Evolutionary conservation across 768 basidiomycete genomes (phyloP).

Genomic region (Paxillus ammoniavirescens): DNA sequence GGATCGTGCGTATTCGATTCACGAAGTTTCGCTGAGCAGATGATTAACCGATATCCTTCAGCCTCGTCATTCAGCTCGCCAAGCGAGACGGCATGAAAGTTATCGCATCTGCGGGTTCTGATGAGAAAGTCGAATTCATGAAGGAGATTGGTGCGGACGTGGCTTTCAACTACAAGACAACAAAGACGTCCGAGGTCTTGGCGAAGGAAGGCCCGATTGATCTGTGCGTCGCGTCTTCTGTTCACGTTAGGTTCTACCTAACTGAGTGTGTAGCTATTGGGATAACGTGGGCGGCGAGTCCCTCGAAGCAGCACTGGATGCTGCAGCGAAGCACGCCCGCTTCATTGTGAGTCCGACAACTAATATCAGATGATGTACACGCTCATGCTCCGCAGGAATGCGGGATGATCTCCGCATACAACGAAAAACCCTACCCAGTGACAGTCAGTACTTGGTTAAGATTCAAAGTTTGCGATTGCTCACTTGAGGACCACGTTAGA

Average conservation of each 20-base stretch:
- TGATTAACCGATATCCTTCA: constrained; percentile 7
- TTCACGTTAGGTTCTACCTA: not conserved
- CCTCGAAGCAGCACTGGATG: constrained; percentile 53
- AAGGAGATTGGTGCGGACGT: constrained; percentile 64
- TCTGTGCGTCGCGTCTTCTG: constrained; percentile 32
- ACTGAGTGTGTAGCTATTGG: constrained; percentile 14
- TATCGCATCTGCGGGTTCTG: constrained; percentile 68
- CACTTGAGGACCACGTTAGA: constrained; percentile 21
- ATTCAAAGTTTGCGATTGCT: constrained; percentile 7
- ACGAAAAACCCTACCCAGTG: constrained; percentile 6
- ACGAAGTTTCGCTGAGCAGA: constrained; percentile 8
- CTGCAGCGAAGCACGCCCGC: constrained; percentile 42
- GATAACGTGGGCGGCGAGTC: constrained; percentile 62
- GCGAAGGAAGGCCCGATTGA: constrained; percentile 56
- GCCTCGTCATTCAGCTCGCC: constrained; percentile 50
- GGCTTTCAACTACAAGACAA: constrained; percentile 73
- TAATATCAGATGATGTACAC: not conserved
- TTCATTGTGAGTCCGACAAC: constrained; percentile 38
- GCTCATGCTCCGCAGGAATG: constrained; percentile 30
- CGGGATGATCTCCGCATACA: constrained; percentile 19
- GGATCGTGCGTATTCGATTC: constrained; percentile 47
- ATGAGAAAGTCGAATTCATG: constrained; percentile 69
- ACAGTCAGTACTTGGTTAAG: constrained; percentile 1
- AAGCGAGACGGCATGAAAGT: constrained; percentile 58
- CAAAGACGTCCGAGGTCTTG: constrained; percentile 49